These are phyloP conservation scores for Mercurialis annua DNA, from an alignment of 345 rosid genomes.

Conservation along the genomic window DNA sequence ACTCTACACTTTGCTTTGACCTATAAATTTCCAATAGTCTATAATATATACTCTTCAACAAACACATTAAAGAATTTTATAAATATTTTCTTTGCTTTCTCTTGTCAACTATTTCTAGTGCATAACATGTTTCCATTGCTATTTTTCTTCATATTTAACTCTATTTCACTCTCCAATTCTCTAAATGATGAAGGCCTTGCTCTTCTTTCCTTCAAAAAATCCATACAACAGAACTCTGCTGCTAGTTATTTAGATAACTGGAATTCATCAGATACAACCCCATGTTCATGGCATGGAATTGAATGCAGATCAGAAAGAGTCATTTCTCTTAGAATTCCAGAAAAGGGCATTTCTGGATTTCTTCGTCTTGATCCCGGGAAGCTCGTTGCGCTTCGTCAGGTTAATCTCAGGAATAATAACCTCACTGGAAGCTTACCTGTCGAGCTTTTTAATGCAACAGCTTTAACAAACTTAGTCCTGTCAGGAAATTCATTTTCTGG, in stretches of 20 bases:
- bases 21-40: constrained; percentile 18
- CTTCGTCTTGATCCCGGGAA: constrained; percentile 22
- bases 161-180: constrained; percentile 30
- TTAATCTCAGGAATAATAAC: constrained; percentile 22
- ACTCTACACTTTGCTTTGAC: constrained; percentile 13
- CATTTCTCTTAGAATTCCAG: constrained; percentile 16
- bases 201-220: constrained; percentile 30
- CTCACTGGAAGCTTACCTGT: constrained; percentile 20
- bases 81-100: not conserved
- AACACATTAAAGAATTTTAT: not conserved
- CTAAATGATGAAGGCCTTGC: constrained; percentile 38
- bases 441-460: constrained; percentile 18
- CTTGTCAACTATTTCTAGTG: not conserved
- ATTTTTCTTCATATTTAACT: constrained; percentile 25
- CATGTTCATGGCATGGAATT: constrained; percentile 29
- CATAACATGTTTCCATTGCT: constrained; percentile 16
- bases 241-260: constrained; percentile 9
- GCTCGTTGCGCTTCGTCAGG: constrained; percentile 11
- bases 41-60: constrained; percentile 14
- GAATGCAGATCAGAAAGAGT: constrained; percentile 16
- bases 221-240: constrained; percentile 6
- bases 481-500: constrained; percentile 29
- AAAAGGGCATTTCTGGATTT: constrained; percentile 13
- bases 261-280: constrained; percentile 19
- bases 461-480: constrained; percentile 18